A percentile compares a stretch with the other conserved stretches of the same genome.
phyloP scores from a whole-genome alignment of 169 alveolate genomes.

The Cryptosporidium parvum region DNA sequence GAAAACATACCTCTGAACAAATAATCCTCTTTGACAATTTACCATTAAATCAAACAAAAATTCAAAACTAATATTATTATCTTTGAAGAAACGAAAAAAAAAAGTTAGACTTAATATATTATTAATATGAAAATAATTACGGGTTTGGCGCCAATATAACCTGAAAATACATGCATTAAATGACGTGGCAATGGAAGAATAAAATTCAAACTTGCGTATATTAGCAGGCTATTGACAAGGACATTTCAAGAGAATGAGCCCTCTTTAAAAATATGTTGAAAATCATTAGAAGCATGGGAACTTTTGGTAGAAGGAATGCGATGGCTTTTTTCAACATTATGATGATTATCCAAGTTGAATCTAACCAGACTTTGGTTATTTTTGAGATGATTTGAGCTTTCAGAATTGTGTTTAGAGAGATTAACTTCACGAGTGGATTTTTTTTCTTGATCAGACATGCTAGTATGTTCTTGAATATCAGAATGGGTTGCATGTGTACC shows the following conservation, averaged over 20 bases:
- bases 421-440: not conserved
- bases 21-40: conserved; percentile 50
- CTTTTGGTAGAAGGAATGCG: not conserved
- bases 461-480: not conserved
- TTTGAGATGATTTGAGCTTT: not conserved
- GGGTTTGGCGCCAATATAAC: not conserved
- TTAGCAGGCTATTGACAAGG: not conserved
- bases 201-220: no score
- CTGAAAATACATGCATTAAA: not conserved
- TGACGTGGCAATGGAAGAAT: not conserved
- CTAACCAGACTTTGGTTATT: not conserved
- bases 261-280: not conserved
- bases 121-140: not conserved
- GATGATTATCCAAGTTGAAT: not conserved
- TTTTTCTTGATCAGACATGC: not conserved
- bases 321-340: not conserved
- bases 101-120: no score
- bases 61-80: not conserved
- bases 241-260: not conserved
- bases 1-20: conserved; percentile 42
- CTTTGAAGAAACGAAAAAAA: not conserved
- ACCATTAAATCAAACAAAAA: conserved; percentile 21
- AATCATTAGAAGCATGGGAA: not conserved
- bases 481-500: not conserved
- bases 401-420: not conserved